phyloP scores from a whole-genome alignment of 1,284 basidiomycete species.

The Xanthoconium separans region DNA sequence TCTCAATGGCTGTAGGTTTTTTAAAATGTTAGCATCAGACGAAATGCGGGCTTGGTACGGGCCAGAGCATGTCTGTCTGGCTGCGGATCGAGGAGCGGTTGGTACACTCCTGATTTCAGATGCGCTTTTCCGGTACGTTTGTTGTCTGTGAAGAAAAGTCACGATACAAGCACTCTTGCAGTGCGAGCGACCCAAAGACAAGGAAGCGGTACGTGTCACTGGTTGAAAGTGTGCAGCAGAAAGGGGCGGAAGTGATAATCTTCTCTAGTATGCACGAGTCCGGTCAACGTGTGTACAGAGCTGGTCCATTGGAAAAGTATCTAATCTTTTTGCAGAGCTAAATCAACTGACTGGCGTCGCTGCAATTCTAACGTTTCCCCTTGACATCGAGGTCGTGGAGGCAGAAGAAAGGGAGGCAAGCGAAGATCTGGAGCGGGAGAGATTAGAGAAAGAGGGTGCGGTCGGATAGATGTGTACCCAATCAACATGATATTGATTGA shows the following conservation, averaged over 20 bases:
- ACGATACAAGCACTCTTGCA: constrained; percentile 24
- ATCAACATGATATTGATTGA: background rate
- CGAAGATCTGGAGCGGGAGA: constrained; percentile 45
- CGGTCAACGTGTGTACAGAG: constrained; percentile 77
- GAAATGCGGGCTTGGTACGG: constrained; percentile 99
- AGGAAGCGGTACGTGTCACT: constrained; percentile 86
- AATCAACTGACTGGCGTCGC: constrained; percentile 96
- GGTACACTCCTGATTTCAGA: constrained; percentile 96
- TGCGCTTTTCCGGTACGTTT: constrained; percentile 81
- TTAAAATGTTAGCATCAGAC: constrained; percentile 93
- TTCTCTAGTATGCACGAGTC: constrained; percentile 99
- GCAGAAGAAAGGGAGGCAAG: constrained; percentile 73
- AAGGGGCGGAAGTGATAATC: constrained; percentile 91
- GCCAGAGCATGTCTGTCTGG: constrained; percentile 89
- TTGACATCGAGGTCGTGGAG: constrained; percentile 94
- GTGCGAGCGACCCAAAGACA: constrained; percentile 72
- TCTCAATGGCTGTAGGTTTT: constrained; percentile 64
- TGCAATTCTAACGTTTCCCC: constrained; percentile 93
- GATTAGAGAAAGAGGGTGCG: constrained; percentile 33
- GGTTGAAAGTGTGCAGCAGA: constrained; percentile 86
- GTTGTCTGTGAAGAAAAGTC: background rate
- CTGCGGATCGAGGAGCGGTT: constrained; percentile 91
- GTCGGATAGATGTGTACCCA: constrained; percentile 13
- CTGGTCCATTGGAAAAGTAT: background rate
- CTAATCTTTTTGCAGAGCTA: constrained; percentile 60